Percentiles rank a stretch among this genome's conserved stretches.
Conservation (phyloP, 106 monocot species). For the Iris macrosiphon region DNA sequence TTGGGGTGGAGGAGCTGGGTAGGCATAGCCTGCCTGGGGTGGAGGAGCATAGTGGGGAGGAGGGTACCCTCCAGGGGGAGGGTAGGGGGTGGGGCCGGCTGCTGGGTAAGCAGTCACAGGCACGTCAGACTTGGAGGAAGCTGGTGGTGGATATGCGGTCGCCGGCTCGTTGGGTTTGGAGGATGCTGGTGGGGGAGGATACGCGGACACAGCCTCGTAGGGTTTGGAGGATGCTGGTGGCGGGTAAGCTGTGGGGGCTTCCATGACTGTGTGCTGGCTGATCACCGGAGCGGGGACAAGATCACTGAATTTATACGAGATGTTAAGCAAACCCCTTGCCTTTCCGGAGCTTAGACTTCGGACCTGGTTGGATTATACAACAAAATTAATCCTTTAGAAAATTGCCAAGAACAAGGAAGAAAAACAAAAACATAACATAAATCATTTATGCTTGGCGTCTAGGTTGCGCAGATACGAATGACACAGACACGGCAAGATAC, state of each 20-base stretch:
- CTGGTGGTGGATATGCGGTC: not conserved
- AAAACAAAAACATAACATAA: too few species aligned
- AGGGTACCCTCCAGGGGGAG: not conserved
- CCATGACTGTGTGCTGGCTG: not conserved
- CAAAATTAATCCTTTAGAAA: too few species aligned
- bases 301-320: slow-evolving; percentile 76
- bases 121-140: slow-evolving; percentile 10
- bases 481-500: too few species aligned
- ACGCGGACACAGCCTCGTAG: too few species aligned
- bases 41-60: not conserved
- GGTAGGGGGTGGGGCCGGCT: slow-evolving; percentile 8
- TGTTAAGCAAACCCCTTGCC: slow-evolving; percentile 58
- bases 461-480: too few species aligned
- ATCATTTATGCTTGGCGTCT: too few species aligned
- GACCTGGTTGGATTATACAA: slow-evolving; percentile 76
- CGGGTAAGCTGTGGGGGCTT: slow-evolving; percentile 8
- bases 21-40: not conserved
- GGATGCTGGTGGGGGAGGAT: not conserved
- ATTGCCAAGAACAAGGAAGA: too few species aligned
- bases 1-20: not conserved
- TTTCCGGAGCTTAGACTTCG: slow-evolving; percentile 39
- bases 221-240: not conserved
- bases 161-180: not conserved
- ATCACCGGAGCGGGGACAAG: not conserved
- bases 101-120: slow-evolving; percentile 31